Percentiles rank a stretch among this genome's conserved stretches.
phyloP scores from a whole-genome alignment of 2,329 filamentous ascomycete species.

The Paradendryphiella salina region DNA sequence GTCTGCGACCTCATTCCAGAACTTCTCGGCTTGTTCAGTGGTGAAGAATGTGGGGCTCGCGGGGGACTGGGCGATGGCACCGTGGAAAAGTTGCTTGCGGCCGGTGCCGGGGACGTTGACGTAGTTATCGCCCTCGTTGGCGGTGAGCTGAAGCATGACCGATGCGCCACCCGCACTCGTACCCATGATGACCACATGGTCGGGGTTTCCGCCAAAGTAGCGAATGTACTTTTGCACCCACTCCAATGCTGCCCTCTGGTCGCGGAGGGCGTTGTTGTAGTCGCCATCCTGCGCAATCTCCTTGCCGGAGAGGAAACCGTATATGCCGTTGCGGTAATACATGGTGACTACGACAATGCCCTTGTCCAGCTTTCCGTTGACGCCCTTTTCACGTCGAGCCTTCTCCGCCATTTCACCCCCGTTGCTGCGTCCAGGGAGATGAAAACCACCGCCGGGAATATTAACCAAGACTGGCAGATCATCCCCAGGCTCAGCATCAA shows the following conservation, averaged over 20 bases:
- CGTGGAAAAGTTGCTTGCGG: conserved; percentile 37
- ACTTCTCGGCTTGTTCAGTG: conserved; percentile 35
- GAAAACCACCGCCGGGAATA: conserved; percentile 53
- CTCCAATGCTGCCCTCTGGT: conserved; percentile 47
- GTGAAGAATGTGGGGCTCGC: conserved; percentile 43
- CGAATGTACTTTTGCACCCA: conserved; percentile 50
- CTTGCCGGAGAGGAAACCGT: conserved; percentile 51
- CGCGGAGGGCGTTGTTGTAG: conserved; percentile 45
- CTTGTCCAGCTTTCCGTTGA: conserved; percentile 36
- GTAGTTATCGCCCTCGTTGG: conserved; percentile 37
- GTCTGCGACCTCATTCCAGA: conserved; percentile 36
- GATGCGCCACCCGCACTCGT: conserved; percentile 41
- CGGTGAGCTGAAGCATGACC: conserved; percentile 36
- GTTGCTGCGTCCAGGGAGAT: conserved; percentile 40
- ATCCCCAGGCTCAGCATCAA: conserved; percentile 39
- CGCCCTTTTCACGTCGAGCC: conserved; percentile 31
- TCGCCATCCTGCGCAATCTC: conserved; percentile 45
- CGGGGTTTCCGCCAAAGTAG: conserved; percentile 52
- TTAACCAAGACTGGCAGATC: conserved; percentile 49
- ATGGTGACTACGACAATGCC: conserved; percentile 41
- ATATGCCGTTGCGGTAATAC: conserved; percentile 48
- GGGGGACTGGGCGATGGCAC: conserved; percentile 38
- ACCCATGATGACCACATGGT: conserved; percentile 53
- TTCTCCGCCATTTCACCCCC: conserved; percentile 40
- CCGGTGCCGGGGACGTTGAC: conserved; percentile 34